phyloP scores from a whole-genome alignment of 2,329 filamentous ascomycete species.

The Aspergillus sp. region DNA sequence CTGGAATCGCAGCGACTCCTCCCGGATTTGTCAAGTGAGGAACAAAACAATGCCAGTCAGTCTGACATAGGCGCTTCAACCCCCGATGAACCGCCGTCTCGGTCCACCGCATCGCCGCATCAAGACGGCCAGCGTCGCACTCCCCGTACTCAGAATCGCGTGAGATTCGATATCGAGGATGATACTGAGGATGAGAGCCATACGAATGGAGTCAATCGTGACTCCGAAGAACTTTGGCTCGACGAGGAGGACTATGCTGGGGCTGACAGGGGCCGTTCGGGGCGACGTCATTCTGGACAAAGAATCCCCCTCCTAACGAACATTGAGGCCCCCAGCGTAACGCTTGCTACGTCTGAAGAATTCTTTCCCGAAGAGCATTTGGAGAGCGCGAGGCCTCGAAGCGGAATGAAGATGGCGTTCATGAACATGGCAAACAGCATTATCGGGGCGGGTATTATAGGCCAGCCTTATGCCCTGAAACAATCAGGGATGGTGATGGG shows the following conservation, averaged over 20 bases:
- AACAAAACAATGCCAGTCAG: slow-evolving; percentile 28
- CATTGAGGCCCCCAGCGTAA: slow-evolving; percentile 78
- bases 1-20: slow-evolving; percentile 37
- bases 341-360: slow-evolving; percentile 63
- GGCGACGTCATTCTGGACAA: slow-evolving; percentile 48
- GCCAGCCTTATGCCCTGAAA: slow-evolving; percentile 92
- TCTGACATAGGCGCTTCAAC: slow-evolving; percentile 22
- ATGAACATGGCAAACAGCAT: slow-evolving; percentile 99
- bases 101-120: slow-evolving; percentile 44
- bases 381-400: slow-evolving; percentile 72
- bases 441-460: slow-evolving; percentile 73
- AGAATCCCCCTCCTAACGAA: slow-evolving; percentile 72
- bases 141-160: slow-evolving; percentile 67
- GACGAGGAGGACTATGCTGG: slow-evolving; percentile 63
- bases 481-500: slow-evolving; percentile 87
- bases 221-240: slow-evolving; percentile 43
- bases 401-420: slow-evolving; percentile 81
- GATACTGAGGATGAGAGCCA: slow-evolving; percentile 28
- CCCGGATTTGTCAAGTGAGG: slow-evolving; percentile 28
- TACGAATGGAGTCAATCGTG: slow-evolving; percentile 32
- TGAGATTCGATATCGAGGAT: slow-evolving; percentile 66
- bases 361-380: slow-evolving; percentile 60
- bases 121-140: slow-evolving; percentile 46
- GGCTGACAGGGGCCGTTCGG: slow-evolving; percentile 37
- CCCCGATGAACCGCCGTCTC: slow-evolving; percentile 29